Evolutionary conservation across 2,329 filamentous ascomycete species (phyloP), one percentile per base, ranked within the genome.

Genomic region (Trichoderma hamatum): DNA sequence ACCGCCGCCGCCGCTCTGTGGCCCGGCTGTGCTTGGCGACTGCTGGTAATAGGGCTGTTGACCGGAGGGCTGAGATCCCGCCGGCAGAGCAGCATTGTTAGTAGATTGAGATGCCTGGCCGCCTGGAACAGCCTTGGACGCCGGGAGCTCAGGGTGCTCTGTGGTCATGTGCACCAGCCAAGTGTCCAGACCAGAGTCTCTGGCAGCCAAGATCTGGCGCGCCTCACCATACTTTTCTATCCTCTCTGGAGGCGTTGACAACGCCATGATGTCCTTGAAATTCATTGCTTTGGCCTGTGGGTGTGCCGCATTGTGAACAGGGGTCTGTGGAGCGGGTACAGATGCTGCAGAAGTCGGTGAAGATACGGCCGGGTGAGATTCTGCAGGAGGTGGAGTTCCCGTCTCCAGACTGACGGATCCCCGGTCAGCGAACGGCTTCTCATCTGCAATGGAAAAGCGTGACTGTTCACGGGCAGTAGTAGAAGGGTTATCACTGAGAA

Each of bases 261-360:
- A 84, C 10, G 87, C 88, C 74, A 93, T 84, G 70, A 97, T 97
- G 69, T 97, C 91, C 62, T 89, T 88, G 79, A 96, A 94, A 1
- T 86, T 82, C 72, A 86, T 84, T 46, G 87, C 81, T 58, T 75
- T 75, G 13, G 75, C 58, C 28, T 68, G 70, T 28, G 68, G 55
- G 30, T 60, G 65, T 60, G 73, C 39, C 39, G 39, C 65, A 46
- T 52, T 67, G 26, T 55, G 55, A 14, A 68, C 28, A 55, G 51
- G 56, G 59, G 58, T 36, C 51, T 64, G 58, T 59, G 49, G 65
- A 32, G 58, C 54, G 26, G 32, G 46, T 32, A 66, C 39, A n/a
- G 71, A 63, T 7, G 71, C 63, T 32, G 72, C 66, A 49, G 72
- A 69, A 43, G 69, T 68, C 39, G 74, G 71, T 49, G 71, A 72